These are phyloP conservation scores for Cercospora brassicicola DNA, from an alignment of 2,329 filamentous ascomycete genomes.

Conservation along the genomic window DNA sequence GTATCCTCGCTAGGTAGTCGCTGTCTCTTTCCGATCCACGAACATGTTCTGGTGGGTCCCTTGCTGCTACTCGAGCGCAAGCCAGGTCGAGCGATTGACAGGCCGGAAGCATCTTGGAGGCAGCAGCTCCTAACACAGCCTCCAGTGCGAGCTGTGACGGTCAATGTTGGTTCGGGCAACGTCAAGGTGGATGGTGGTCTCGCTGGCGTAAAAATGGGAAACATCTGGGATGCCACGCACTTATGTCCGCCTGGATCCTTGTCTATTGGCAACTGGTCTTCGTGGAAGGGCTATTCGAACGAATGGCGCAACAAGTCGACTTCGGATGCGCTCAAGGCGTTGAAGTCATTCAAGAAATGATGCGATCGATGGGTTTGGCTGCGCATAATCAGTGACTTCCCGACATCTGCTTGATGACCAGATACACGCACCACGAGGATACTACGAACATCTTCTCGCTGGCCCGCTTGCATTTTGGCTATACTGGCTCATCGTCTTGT, in stretches of 20 bases:
- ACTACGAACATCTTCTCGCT: neutral
- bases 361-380: neutral
- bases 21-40: neutral
- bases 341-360: neutral
- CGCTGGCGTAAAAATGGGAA: neutral
- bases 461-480: too few relatives aligned
- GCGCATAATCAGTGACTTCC: too few relatives aligned
- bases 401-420: too few relatives aligned
- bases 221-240: neutral
- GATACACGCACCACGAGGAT: neutral
- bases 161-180: neutral
- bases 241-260: neutral
- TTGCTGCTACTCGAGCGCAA: neutral
- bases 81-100: neutral
- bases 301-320: neutral
- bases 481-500: neutral
- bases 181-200: neutral
- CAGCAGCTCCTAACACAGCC: slow-evolving; percentile 17
- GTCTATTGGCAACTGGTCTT: slow-evolving; percentile 1
- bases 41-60: neutral
- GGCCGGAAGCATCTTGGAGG: slow-evolving; percentile 16
- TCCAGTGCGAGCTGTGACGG: neutral
- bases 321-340: neutral
- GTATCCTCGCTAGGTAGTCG: neutral
- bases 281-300: neutral